These are phyloP conservation scores for Psilocybe subaeruginosa DNA, from an alignment of 768 basidiomycete genomes.

Conservation along the genomic window DNA sequence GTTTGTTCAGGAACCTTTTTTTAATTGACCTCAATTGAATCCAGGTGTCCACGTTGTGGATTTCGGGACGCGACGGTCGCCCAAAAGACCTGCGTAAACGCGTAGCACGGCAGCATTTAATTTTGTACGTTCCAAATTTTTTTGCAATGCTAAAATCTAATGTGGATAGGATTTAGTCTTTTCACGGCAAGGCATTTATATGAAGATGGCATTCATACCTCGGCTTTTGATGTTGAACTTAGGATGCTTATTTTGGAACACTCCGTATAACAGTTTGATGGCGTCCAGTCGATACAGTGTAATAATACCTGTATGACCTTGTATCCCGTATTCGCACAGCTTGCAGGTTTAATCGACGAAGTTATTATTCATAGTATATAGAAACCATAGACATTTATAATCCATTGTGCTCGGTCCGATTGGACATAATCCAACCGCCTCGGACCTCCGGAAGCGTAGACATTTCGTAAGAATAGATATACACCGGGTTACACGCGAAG, in stretches of 20 bases:
- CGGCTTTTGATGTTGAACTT: background rate
- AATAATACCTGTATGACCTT: background rate
- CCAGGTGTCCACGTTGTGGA: conserved; percentile 15
- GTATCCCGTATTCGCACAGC: background rate
- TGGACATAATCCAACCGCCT: background rate
- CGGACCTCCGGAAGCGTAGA: background rate
- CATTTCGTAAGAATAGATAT: background rate
- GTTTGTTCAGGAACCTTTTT: background rate
- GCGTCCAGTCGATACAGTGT: background rate
- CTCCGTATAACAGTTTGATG: background rate
- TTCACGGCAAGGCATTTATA: background rate
- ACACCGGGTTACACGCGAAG: background rate
- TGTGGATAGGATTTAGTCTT: background rate
- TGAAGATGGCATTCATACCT: background rate
- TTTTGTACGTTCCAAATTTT: background rate
- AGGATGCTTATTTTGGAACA: background rate
- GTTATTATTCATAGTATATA: background rate
- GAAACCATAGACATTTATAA: background rate
- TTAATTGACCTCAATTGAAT: background rate
- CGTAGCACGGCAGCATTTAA: background rate
- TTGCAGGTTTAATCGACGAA: background rate
- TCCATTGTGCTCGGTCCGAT: background rate
- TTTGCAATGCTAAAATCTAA: background rate
- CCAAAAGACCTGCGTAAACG: conserved; percentile 8
- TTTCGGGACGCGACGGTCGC: conserved; percentile 15